Evolutionary conservation across 352 stramenopile species (phyloP), one percentile per base, ranked within the genome.

Genomic region (Blastocystis sp.): DNA sequence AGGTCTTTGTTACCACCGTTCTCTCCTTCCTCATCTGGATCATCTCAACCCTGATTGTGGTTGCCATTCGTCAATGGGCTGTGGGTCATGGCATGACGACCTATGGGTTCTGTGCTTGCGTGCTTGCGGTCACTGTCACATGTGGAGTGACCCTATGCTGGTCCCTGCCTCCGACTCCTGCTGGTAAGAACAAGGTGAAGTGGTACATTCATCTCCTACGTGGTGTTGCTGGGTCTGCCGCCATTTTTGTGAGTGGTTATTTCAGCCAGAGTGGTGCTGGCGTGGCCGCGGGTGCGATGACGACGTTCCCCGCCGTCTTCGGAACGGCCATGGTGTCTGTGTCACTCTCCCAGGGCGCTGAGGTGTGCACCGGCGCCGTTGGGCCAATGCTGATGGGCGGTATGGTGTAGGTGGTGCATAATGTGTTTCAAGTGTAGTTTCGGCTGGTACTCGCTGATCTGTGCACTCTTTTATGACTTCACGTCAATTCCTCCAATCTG

Each of bases 161-260:
- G 76, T 11, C 10, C 7, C 52, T 76, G 9, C 61, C 76, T 52
- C 76, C 76, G 3, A 76, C 76, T 54, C 76, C 76, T 74, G 64
- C 61, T 60, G 76, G 76, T 3, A 87, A 87, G 76, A 87, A 87
- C 64, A 71, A 74, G 28, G 76, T 87, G 40, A 87, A 76, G 61
- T 60, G 24, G 28, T 74, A 76, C 48, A 61, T 74, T 48, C 59
- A 87, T 74, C 42, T 87, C 6, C 42, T 42, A 2, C 61, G 76
- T 63, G 76, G 76, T 62, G 24, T 66, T 4, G 76, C 24, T 57
- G 61, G 40, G 1, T 24, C 38, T 21, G 19, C 45, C 3, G 61
- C 54, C 10, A 87, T 87, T 38, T 87, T 87, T 42, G 48, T 87
- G 21, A 76, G 61, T 63, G 61, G 61, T 42, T n/a, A 62, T 10